Evolutionary conservation across 2,329 filamentous ascomycete species (phyloP), one percentile per base, ranked within the genome.

Genomic region (Epichloe gansuensis): DNA sequence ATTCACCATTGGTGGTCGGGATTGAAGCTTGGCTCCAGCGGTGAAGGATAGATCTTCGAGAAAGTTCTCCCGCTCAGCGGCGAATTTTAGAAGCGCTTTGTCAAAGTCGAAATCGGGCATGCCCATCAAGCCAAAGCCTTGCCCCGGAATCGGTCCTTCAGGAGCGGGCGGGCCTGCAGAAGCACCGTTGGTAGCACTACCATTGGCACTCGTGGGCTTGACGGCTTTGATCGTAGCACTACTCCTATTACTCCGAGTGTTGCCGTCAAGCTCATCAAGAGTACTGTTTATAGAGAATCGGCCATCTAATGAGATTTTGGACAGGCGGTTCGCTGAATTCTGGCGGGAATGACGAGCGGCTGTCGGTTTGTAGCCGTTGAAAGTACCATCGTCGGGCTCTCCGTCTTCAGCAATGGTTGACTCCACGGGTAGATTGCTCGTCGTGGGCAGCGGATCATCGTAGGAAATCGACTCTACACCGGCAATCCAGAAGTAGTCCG

Each of bases 61-160:
- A 62, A 98, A 98, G 55, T 85, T 86, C 62, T 98, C 93, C 58
- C 93, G 79, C 72, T 97, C 91, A n/a, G 85, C 86, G 46, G 93
- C 90, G 67, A 98, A 98, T 71, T 96, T 97, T 62, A 90, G 74
- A 59, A 98, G 76, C 28, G 93, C 91, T 63, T 87, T 84, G 65
- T 97, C 93, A 63, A 98, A 98, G 67, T 97, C 93, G 63, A 88
- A 89, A 64, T 95, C 89, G 54, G 69, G 71, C 56, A 78, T 69
- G 23, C 52, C 41, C 9, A 55, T 43, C 7, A 54, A 50, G 13
- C 47, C 54, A 4, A 43, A 37, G 12, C 47, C 44, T n/a, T 49
- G 46, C 3, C 38, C 46, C 17, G 17, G 50, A 21, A 6, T 21
- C 45, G 15, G 49, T 5, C 31, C 54, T 6, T 46, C 49, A 35